Evolutionary conservation across 2,329 filamentous ascomycete species (phyloP).

Genomic region (Immersiporthe knoxdaviesiana): DNA sequence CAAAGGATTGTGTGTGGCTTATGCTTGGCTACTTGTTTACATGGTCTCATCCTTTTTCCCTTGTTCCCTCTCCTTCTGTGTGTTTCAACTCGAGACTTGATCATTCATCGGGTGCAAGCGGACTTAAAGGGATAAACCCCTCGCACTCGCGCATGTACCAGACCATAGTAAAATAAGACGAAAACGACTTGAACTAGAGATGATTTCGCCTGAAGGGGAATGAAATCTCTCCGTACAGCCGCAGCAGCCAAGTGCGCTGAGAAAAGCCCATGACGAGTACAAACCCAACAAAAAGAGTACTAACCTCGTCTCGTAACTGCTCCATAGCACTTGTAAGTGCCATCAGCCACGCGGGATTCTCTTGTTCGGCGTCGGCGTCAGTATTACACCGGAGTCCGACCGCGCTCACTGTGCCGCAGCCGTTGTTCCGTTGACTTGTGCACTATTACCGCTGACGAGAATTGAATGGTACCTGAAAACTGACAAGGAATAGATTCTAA

Average conservation of each 20-base stretch:
- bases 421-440: not conserved
- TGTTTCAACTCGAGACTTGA: not conserved
- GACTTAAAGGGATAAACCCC: constrained; percentile 16
- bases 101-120: constrained; percentile 8
- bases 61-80: not conserved
- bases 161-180: not conserved
- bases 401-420: not conserved
- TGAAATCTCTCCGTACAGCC: not conserved
- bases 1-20: not conserved
- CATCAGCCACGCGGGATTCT: not conserved
- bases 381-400: constrained; percentile 16
- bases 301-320: constrained; percentile 7
- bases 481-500: too few relatives aligned
- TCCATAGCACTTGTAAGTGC: not conserved
- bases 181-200: not conserved
- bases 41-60: not conserved
- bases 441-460: not conserved
- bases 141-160: not conserved
- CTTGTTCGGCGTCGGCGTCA: constrained; percentile 6
- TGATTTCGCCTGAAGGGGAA: not conserved
- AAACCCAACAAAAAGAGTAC: not conserved
- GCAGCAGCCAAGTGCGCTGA: not conserved
- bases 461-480: too few relatives aligned
- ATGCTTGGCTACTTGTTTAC: not conserved
- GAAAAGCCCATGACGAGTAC: not conserved